Evolutionary conservation across 176 grass and related monocot genomes (phyloP).

Genomic region (Areca catechu): DNA sequence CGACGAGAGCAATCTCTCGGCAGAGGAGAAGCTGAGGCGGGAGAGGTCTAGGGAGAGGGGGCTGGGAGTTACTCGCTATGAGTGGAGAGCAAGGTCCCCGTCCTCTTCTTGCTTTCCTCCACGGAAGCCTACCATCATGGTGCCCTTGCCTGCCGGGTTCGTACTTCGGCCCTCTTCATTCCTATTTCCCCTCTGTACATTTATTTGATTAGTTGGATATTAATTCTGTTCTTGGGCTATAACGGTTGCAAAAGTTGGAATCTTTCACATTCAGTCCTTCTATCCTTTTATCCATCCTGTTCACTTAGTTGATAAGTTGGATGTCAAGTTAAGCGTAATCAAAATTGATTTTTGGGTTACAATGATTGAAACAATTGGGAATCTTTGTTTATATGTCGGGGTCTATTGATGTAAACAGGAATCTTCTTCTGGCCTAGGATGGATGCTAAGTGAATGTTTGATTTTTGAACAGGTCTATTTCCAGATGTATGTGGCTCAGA

Average conservation of each 20-base stretch:
- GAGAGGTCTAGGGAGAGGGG: slow-evolving; percentile 87
- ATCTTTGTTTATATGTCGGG: too few relatives aligned
- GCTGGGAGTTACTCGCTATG: slow-evolving; percentile 78
- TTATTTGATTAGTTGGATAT: background rate
- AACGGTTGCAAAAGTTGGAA: too few relatives aligned
- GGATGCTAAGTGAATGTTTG: slow-evolving; percentile 2
- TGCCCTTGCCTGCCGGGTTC: slow-evolving; percentile 79
- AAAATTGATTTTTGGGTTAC: too few relatives aligned
- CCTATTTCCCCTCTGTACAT: background rate
- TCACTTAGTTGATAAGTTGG: too few relatives aligned
- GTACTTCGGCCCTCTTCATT: slow-evolving; percentile 22
- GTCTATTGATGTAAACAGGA: too few relatives aligned
- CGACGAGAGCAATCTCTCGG: slow-evolving; percentile 71
- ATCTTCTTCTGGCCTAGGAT: background rate
- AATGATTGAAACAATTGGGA: too few relatives aligned
- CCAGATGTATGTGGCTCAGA: slow-evolving; percentile 79
- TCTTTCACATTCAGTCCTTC: too few relatives aligned
- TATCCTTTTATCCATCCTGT: too few relatives aligned
- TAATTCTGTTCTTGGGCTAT: too few relatives aligned
- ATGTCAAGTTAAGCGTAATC: too few relatives aligned
- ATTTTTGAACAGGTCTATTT: slow-evolving; percentile 77
- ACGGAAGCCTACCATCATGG: slow-evolving; percentile 47
- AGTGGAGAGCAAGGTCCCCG: slow-evolving; percentile 51
- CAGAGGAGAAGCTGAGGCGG: slow-evolving; percentile 74
- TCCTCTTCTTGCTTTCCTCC: slow-evolving; percentile 8